phyloP scores from a whole-genome alignment of 495 filamentous ascomycete species.

The Talaromyces stipitatus region DNA sequence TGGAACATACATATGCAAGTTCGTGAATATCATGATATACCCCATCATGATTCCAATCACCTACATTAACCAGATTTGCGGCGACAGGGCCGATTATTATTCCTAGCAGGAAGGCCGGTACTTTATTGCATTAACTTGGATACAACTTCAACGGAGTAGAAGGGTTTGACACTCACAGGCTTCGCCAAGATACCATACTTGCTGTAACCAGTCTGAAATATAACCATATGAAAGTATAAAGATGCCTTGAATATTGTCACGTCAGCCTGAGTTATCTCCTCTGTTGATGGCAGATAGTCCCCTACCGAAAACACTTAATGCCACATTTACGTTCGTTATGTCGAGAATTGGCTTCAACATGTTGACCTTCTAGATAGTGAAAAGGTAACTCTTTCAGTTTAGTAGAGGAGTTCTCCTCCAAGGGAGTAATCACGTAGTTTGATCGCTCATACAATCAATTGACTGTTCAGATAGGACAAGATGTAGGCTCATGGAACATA shows the following conservation, averaged over 20 bases:
- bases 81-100: slow-evolving; percentile 39
- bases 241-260: slow-evolving; percentile 15
- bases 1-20: slow-evolving; percentile 35
- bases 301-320: slow-evolving; percentile 38
- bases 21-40: slow-evolving; percentile 27
- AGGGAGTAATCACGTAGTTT: not conserved
- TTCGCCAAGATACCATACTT: slow-evolving; percentile 49
- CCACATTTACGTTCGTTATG: slow-evolving; percentile 44
- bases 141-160: not conserved
- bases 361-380: slow-evolving; percentile 10
- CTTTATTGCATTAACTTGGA: slow-evolving; percentile 18
- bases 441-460: not conserved
- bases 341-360: slow-evolving; percentile 44
- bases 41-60: slow-evolving; percentile 31
- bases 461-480: not conserved
- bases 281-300: not conserved
- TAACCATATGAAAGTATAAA: slow-evolving; percentile 34
- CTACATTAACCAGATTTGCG: slow-evolving; percentile 39
- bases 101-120: slow-evolving; percentile 44
- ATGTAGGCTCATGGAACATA: not conserved
- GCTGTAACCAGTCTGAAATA: slow-evolving; percentile 46
- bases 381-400: not conserved
- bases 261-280: not conserved
- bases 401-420: not conserved
- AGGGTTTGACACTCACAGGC: slow-evolving; percentile 32